These are phyloP conservation scores for Solanum okadae DNA, from an alignment of 257 asterid species.

Conservation along the genomic window DNA sequence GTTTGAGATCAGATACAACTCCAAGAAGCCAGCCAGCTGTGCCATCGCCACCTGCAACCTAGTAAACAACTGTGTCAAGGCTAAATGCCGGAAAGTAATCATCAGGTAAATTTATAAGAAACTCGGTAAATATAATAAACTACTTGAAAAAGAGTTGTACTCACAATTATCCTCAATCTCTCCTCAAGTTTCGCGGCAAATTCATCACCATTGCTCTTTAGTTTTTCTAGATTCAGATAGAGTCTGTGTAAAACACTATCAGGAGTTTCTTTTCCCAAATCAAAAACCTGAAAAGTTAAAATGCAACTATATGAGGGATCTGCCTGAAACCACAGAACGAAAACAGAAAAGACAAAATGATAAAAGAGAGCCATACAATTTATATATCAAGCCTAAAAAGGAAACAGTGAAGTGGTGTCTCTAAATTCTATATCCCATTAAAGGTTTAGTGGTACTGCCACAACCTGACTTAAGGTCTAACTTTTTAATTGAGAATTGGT, in stretches of 20 bases:
- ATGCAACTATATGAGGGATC: not conserved
- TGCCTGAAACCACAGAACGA: not conserved
- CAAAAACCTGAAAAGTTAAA: conserved; percentile 54
- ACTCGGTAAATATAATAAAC: not conserved
- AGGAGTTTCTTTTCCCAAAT: conserved; percentile 82
- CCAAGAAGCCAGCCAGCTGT: conserved; percentile 99
- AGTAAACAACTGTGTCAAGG: not conserved
- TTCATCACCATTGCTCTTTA: conserved; percentile 53
- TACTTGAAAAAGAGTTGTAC: conserved; percentile 14
- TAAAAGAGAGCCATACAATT: not conserved
- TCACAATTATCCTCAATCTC: conserved; percentile 69
- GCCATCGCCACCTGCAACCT: conserved; percentile 99
- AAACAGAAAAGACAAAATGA: not conserved
- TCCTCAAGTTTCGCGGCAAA: conserved; percentile 42
- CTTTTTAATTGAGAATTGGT: not conserved
- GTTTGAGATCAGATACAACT: conserved; percentile 83
- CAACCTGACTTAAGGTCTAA: not conserved
- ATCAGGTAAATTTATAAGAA: not conserved
- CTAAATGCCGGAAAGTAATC: not conserved
- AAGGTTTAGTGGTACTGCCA: not conserved
- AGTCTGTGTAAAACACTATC: conserved; percentile 48
- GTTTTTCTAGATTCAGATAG: conserved; percentile 53
- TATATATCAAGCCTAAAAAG: not conserved
- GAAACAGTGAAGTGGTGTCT: not conserved
- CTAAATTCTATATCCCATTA: not conserved